Conservation (phyloP, 257 asterid species). For the Solanum habrochaites region DNA sequence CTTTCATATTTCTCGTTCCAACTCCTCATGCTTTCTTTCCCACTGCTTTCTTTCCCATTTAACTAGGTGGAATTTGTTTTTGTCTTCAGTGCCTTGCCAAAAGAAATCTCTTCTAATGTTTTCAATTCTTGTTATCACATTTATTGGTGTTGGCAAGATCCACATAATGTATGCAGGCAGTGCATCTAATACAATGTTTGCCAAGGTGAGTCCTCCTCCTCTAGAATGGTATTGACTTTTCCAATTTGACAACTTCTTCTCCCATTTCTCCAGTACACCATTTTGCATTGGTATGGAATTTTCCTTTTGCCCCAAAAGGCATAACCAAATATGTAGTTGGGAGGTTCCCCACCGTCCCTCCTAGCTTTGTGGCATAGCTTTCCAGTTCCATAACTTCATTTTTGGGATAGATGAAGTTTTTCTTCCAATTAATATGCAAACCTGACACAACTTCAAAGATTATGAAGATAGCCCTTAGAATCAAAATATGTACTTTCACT, state of each 20-base stretch:
- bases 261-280: neutral
- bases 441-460: too few relatives aligned
- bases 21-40: too few relatives aligned
- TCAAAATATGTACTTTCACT: too few relatives aligned
- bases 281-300: neutral
- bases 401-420: too few relatives aligned
- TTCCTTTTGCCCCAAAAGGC: neutral
- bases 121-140: neutral
- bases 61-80: neutral
- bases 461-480: too few relatives aligned
- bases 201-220: neutral
- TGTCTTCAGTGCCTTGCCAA: neutral
- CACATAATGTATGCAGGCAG: neutral
- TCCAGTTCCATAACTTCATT: neutral
- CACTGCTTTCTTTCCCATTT: neutral
- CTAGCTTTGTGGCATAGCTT: neutral
- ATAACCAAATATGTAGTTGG: neutral
- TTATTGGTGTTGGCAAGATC: neutral
- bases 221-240: neutral
- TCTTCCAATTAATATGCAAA: too few relatives aligned
- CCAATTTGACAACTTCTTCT: neutral
- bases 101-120: neutral
- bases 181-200: too few relatives aligned
- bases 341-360: neutral
- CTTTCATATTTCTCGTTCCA: neutral